Percentiles rank a stretch among this genome's conserved stretches.
These are phyloP conservation scores for Yamadazyma diddensiae DNA, from an alignment of 1,139 yeast species.

Conservation along the genomic window DNA sequence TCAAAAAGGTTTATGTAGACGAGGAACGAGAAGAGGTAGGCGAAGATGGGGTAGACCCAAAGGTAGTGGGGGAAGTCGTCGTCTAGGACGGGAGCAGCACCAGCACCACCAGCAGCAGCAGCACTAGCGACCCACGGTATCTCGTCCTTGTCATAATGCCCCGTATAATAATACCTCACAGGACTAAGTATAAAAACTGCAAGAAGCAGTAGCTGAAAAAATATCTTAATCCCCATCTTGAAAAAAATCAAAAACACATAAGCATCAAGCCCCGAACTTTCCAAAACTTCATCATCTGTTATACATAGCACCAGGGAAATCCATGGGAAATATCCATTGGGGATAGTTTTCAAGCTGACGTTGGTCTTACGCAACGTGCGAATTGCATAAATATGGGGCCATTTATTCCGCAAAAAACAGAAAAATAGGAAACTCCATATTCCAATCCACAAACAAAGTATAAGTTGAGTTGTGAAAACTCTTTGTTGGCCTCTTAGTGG, in stretches of 20 bases:
- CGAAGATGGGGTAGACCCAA: slow-evolving; percentile 85
- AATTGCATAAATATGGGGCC: slow-evolving; percentile 54
- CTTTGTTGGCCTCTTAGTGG: slow-evolving; percentile 41
- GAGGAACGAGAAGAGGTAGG: slow-evolving; percentile 75
- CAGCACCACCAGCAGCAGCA: neutral
- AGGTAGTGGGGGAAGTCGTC: slow-evolving; percentile 35
- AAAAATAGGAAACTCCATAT: slow-evolving; percentile 34
- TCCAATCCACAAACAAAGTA: slow-evolving; percentile 37
- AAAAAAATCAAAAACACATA: slow-evolving; percentile 44
- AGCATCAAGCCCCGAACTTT: slow-evolving; percentile 44
- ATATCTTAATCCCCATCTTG: slow-evolving; percentile 44
- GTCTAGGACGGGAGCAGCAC: slow-evolving; percentile 3
- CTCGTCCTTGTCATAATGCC: slow-evolving; percentile 44
- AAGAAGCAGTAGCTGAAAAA: slow-evolving; percentile 31
- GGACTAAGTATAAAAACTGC: slow-evolving; percentile 45
- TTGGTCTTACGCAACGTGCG: slow-evolving; percentile 37
- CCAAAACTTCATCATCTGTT: slow-evolving; percentile 42
- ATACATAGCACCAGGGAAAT: slow-evolving; percentile 30
- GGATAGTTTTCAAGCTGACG: slow-evolving; percentile 30
- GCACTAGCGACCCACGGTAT: slow-evolving; percentile 10
- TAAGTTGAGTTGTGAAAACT: slow-evolving; percentile 44
- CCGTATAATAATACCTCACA: slow-evolving; percentile 42
- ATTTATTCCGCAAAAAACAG: slow-evolving; percentile 41
- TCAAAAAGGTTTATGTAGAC: slow-evolving; percentile 60
- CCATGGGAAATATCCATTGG: slow-evolving; percentile 42